Conservation (phyloP, 139 green algal genomes). For the Haematococcus lacustris region DNA sequence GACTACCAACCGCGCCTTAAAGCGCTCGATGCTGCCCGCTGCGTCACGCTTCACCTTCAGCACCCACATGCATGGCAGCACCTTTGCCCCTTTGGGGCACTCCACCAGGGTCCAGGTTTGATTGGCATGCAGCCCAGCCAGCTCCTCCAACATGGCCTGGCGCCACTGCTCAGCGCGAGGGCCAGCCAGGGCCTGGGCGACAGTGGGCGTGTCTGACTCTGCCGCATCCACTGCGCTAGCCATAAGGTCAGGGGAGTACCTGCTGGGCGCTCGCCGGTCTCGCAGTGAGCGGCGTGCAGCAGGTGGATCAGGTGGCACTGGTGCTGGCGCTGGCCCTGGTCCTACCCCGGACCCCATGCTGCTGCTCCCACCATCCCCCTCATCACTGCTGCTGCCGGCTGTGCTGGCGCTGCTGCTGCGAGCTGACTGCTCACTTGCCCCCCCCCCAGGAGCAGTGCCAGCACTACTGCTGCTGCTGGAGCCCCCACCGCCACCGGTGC, state of each 20-base stretch:
- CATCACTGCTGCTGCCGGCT: too few relatives aligned
- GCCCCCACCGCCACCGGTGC: too few relatives aligned
- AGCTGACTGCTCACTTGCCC: too few relatives aligned
- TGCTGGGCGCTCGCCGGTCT: background rate
- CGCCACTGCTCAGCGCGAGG: conserved; percentile 1
- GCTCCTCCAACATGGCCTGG: conserved; percentile 12
- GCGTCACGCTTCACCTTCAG: conserved; percentile 32
- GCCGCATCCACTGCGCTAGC: too few relatives aligned
- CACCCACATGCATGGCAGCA: conserved; percentile 31
- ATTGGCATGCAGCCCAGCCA: background rate
- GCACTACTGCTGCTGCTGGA: too few relatives aligned
- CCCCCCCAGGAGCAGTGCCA: too few relatives aligned
- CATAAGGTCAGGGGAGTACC: background rate
- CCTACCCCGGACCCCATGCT: too few relatives aligned
- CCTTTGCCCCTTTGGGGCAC: background rate
- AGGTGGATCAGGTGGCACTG: background rate
- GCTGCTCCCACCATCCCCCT: too few relatives aligned
- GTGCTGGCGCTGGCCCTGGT: too few relatives aligned
- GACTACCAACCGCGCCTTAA: conserved; percentile 46
- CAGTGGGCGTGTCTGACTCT: background rate
- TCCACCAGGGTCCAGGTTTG: conserved; percentile 6
- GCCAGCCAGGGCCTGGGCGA: background rate
- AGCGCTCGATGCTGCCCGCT: conserved; percentile 33
- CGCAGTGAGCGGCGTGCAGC: background rate
- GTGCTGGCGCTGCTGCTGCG: too few relatives aligned